Percentiles rank a stretch among this genome's conserved stretches.
Conservation (phyloP, 345 rosid species). For the Arabidopsis arenosa region DNA sequence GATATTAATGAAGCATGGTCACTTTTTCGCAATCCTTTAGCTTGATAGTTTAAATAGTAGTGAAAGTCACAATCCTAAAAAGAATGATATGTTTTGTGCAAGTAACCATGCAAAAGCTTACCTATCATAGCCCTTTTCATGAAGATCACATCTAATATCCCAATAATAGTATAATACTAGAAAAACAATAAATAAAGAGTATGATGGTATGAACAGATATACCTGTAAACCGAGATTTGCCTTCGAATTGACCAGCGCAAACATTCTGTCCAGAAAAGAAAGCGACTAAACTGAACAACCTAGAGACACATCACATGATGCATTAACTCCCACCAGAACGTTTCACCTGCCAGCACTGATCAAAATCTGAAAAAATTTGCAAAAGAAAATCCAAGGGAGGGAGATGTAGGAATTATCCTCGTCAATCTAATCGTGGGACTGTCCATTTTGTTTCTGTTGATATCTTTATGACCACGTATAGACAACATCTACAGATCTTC, state of each 20-base stretch:
- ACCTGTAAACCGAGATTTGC: constrained; percentile 25
- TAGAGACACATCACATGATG: constrained; percentile 15
- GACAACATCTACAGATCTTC: constrained; percentile 29
- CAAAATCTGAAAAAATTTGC: constrained; percentile 15
- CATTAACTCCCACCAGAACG: constrained; percentile 6
- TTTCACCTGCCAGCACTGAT: constrained; percentile 25
- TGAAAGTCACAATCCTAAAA: constrained; percentile 10
- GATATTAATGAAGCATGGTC: constrained; percentile 15
- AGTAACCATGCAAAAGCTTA: constrained; percentile 29
- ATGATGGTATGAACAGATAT: constrained; percentile 2
- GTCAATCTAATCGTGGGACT: constrained; percentile 8
- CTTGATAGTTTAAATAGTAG: constrained; percentile 1
- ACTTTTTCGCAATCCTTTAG: constrained; percentile 11
- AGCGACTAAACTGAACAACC: constrained; percentile 11
- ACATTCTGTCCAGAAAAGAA: constrained; percentile 16
- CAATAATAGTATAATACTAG: neutral
- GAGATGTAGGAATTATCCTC: constrained; percentile 9
- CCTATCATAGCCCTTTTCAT: neutral
- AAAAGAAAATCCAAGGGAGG: neutral
- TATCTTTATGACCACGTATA: constrained; percentile 10
- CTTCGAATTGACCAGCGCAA: constrained; percentile 16
- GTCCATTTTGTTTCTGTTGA: constrained; percentile 10
- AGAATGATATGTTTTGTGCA: constrained; percentile 19
- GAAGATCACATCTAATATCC: neutral
- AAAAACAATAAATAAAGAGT: constrained; percentile 4